These are phyloP conservation scores for Inga laurina DNA, from an alignment of 306 rosid genomes.

Conservation along the genomic window DNA sequence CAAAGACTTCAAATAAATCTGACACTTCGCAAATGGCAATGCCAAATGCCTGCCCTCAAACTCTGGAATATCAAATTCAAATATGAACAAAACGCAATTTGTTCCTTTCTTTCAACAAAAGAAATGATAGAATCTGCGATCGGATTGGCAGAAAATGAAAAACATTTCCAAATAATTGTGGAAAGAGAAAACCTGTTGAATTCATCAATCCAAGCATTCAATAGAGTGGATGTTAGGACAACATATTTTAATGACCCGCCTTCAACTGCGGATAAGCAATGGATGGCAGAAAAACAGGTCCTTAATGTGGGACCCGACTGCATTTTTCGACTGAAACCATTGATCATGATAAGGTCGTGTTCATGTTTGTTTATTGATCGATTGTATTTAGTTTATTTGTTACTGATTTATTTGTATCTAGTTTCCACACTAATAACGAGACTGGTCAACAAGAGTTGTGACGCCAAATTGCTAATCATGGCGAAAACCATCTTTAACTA, in stretches of 20 bases:
- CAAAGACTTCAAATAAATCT: neutral
- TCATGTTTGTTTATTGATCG: neutral
- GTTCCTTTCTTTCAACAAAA: neutral
- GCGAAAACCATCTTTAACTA: neutral
- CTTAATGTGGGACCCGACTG: conserved; percentile 16
- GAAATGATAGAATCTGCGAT: neutral
- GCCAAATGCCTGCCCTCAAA: neutral
- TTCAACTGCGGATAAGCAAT: conserved; percentile 6
- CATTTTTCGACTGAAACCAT: neutral
- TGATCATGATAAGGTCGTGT: neutral
- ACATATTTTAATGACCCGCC: neutral
- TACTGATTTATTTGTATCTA: neutral
- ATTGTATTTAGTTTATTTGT: neutral
- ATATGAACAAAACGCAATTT: neutral
- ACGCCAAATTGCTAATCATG: neutral
- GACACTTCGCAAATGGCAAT: neutral
- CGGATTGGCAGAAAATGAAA: neutral
- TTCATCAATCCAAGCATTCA: conserved; percentile 4
- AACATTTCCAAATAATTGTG: neutral
- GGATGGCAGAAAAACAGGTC: neutral
- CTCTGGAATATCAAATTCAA: neutral
- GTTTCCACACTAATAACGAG: neutral
- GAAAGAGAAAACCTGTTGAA: neutral
- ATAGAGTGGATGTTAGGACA: neutral
- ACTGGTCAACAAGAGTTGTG: neutral